Evolutionary conservation across 345 rosid species (phyloP), one percentile per base, ranked within the genome.

Genomic region (Mallotus nudiflorus): DNA sequence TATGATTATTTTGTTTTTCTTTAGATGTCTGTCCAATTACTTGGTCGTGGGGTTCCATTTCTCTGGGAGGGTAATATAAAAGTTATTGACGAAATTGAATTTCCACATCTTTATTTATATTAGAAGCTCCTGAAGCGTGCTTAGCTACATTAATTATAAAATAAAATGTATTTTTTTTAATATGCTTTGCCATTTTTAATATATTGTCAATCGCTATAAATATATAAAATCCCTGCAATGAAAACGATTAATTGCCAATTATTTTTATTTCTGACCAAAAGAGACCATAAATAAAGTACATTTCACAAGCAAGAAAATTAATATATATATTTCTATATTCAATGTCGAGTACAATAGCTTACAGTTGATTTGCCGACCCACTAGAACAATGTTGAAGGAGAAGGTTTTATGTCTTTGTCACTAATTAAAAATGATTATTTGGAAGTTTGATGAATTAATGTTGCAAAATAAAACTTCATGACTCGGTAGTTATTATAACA

Each of bases 341-440:
- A 42, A 27, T 3, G 29, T 31, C 28, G 18, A 20, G 10, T 18
- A 33, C 19, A 42, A 61, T 53, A 42, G 11, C 46, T 42, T 33
- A n/a, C 25, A 20, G 15, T 29, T 16, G 39, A 46, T 46, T 66
- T 25, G 76, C 76, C 70, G 76, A 72, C 73, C 76, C 40, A n/a
- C n/a, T n/a, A n/a, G n/a, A n/a, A n/a, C n/a, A n/a, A n/a, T n/a
- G n/a, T n/a, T n/a, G 44, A 39, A 20, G 29, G 49, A 62, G 31
- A 62, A 13, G 31, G 31, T 62, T 62, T 12, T 3, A 22, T 62
- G 65, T 62, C 65, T 62, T 40, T 39, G 16, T 62, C 65, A 62
- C 31, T 19, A 12, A 33, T 59, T 62, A 25, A 62, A 39, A 58
- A 12, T 58, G 44, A 58, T 33, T 35, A 31, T 53, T 53, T 53